Base-by-base conservation (phyloP, 257 asterid species). In the Paraleonurus japonicus region DNA sequence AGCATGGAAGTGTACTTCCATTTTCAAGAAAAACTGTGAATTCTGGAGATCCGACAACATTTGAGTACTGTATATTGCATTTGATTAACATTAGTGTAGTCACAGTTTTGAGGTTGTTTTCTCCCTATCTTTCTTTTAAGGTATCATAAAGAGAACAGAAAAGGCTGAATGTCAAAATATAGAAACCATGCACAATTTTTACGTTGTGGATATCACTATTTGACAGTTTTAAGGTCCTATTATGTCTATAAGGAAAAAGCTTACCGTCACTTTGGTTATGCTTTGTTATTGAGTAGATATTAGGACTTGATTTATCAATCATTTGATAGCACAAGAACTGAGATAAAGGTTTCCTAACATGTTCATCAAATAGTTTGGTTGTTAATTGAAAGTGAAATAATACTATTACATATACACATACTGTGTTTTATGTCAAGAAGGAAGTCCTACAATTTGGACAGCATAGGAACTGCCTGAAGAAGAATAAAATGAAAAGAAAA, bases 201-300 rank as follows among this genome's bases (percentile, higher is more conserved):
- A 33, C 69, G 12, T 72, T 32, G 76, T 72, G 45, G 76, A 50
- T 61, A 47, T 71, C 70, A 72, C 12, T 67, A 67, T 39, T n/a
- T 45, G 53, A 59, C 68, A 59, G 68, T 24, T 65, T 45, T 16
- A 7, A 24, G 50, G n/a, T 61, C 6, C 37, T 12, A 5, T 20
- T 12, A 30, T 61, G 48, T 32, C 11, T 61, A 10, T 43, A 4
- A 59, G 30, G 65, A 24, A 22, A 15, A 2, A 22, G 58, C n/a
- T 39, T 43, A 43, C 20, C n/a, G 53, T 15, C 53, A 45, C 53
- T 15, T 15, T 15, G 54, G 22, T 47, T 2, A 47, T 47, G 54
- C n/a, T 43, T n/a, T 47, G 22, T n/a, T 47, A 1, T n/a, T n/a
- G 54, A 5, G 54, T 13, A 13, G 51, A 43, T 43, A 15, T 43